A percentile compares a stretch with the other conserved stretches of the same genome.
phyloP scores from a whole-genome alignment of 140 eudicot genomes.

The Anethum foeniculum region DNA sequence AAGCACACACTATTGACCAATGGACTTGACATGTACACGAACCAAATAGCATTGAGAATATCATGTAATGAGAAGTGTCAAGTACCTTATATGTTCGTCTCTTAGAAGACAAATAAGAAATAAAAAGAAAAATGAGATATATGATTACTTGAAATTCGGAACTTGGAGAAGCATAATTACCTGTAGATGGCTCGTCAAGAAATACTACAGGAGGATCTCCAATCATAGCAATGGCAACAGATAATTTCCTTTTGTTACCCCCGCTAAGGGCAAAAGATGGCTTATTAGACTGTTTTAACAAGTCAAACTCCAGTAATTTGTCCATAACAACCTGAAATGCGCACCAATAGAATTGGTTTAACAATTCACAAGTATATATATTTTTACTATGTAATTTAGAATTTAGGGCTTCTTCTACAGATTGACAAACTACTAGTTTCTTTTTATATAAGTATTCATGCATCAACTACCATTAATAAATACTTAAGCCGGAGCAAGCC shows the following conservation, averaged over 20 bases:
- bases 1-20: not conserved
- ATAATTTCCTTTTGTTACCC: slow-evolving; percentile 89
- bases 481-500: too few species aligned
- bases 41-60: not conserved
- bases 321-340: slow-evolving; percentile 70
- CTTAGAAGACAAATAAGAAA: not conserved
- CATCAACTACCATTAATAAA: too few species aligned
- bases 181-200: slow-evolving; percentile 96
- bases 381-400: not conserved
- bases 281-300: slow-evolving; percentile 72
- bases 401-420: not conserved
- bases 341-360: slow-evolving; percentile 9
- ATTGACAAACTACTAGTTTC: not conserved
- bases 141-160: not conserved
- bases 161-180: slow-evolving; percentile 23
- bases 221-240: slow-evolving; percentile 99
- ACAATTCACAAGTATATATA: not conserved
- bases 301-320: slow-evolving; percentile 81
- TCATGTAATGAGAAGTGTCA: not conserved
- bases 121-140: not conserved
- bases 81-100: not conserved
- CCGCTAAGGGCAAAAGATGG: slow-evolving; percentile 92
- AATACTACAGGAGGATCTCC: slow-evolving; percentile 95
- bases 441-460: not conserved
- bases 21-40: not conserved